phyloP scores from a whole-genome alignment of 192 early-diverging fungal species.

The Umbelopsis vinacea region DNA sequence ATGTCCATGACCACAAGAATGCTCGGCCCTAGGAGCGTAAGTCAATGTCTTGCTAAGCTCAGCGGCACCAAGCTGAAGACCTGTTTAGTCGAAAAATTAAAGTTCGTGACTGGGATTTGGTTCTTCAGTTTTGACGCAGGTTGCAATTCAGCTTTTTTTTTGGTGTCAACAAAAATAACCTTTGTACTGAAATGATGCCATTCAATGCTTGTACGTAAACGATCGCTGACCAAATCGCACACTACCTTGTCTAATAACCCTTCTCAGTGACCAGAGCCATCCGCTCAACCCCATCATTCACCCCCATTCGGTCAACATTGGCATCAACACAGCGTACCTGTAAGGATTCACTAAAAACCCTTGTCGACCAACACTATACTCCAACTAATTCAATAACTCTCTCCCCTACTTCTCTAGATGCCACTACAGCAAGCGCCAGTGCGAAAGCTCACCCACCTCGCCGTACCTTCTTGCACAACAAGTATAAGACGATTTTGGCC shows the following conservation, averaged over 20 bases:
- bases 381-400: not conserved
- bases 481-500: conserved; percentile 48
- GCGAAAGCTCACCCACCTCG: conserved; percentile 40
- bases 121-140: not conserved
- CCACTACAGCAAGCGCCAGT: conserved; percentile 11
- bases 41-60: not conserved
- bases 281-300: not conserved
- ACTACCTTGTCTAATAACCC: not conserved
- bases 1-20: not conserved
- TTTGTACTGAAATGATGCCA: not conserved
- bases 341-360: not conserved
- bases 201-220: conserved; percentile 11
- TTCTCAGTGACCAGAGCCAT: not conserved
- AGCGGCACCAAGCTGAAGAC: not conserved
- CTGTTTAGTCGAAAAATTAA: not conserved
- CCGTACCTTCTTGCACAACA: conserved; percentile 50
- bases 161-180: conserved; percentile 15
- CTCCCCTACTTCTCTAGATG: conserved; percentile 11
- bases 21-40: no score
- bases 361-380: not conserved
- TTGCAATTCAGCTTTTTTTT: not conserved
- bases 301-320: not conserved
- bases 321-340: conserved; percentile 8
- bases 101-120: not conserved
- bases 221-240: no score